phyloP scores from a whole-genome alignment of 1,284 basidiomycete species.

The Nidula niveotomentosa region DNA sequence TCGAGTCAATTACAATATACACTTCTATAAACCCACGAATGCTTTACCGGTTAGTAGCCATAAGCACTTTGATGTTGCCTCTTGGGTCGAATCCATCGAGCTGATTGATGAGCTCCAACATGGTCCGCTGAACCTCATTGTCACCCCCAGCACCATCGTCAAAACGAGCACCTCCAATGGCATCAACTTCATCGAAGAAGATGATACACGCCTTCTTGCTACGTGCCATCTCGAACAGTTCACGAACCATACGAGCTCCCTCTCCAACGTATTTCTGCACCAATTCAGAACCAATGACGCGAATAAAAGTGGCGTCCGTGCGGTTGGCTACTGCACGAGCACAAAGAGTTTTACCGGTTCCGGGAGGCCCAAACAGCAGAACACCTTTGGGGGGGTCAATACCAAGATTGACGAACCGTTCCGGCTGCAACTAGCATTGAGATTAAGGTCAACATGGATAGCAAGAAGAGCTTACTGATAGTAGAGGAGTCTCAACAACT shows the following conservation, averaged over 20 bases:
- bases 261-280: constrained; percentile 99
- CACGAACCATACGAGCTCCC: constrained; percentile 98
- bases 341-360: constrained; percentile 98
- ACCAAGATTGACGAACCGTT: constrained; percentile 96
- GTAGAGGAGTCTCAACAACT: constrained; percentile 97
- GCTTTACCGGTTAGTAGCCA: constrained; percentile 94
- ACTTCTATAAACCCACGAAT: neutral
- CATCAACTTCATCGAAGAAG: constrained; percentile 99
- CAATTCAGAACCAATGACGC: constrained; percentile 97
- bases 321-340: constrained; percentile 98
- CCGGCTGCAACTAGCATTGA: constrained; percentile 65
- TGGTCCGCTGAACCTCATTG: constrained; percentile 99
- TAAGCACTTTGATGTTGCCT: constrained; percentile 99
- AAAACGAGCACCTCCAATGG: constrained; percentile 98
- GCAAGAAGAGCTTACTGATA: constrained; percentile 65
- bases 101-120: constrained; percentile 99
- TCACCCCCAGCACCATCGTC: constrained; percentile 99
- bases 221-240: constrained; percentile 98
- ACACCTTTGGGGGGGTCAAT: constrained; percentile 99
- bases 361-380: constrained; percentile 94
- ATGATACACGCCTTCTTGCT: constrained; percentile 99
- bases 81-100: constrained; percentile 98
- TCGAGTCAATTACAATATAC: constrained; percentile 5
- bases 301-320: constrained; percentile 99
- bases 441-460: neutral